A percentile compares a stretch with the other conserved stretches of the same genome.
These are phyloP conservation scores for Dichomitus squalens DNA, from an alignment of 1,284 basidiomycete species.

Conservation along the genomic window DNA sequence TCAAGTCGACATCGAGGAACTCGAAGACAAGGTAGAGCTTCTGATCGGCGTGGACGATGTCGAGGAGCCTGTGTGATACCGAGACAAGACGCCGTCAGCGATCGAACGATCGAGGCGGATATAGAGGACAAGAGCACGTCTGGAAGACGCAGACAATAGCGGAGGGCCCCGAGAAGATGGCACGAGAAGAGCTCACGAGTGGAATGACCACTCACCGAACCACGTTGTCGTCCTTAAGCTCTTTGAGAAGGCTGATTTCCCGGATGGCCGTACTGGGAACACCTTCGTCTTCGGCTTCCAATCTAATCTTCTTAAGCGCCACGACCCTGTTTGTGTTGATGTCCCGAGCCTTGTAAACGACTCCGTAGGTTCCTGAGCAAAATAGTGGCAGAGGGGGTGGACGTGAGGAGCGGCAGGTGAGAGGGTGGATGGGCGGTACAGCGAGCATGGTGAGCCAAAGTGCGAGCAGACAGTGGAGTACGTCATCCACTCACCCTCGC, in stretches of 20 bases:
- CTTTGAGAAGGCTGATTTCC: conserved; percentile 96
- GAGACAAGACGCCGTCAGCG: conserved; percentile 6
- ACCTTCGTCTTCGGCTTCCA: conserved; percentile 98
- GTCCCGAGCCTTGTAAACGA: conserved; percentile 93
- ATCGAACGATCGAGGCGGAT: conserved; percentile 8
- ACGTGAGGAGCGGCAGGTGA: conserved; percentile 4
- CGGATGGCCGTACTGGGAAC: conserved; percentile 97
- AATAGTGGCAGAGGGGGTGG: neutral
- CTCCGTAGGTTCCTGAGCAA: conserved; percentile 90
- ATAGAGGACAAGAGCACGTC: conserved; percentile 4
- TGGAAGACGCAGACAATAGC: conserved; percentile 4
- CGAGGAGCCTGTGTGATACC: conserved; percentile 70
- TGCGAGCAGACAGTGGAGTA: neutral
- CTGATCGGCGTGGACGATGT: conserved; percentile 97
- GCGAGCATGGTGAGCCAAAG: conserved; percentile 3
- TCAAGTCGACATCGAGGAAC: conserved; percentile 92
- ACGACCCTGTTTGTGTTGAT: conserved; percentile 77
- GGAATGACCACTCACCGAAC: conserved; percentile 64
- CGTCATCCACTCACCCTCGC: conserved; percentile 33
- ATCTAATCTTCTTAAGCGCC: conserved; percentile 96
- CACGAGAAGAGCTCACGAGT: neutral
- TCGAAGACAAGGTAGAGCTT: conserved; percentile 98
- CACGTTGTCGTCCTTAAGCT: conserved; percentile 95
- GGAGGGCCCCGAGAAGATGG: neutral
- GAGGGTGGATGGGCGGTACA: conserved; percentile 1